Conservation (phyloP, 2,329 filamentous ascomycete species). For the Phyllosticta ampelicida region DNA sequence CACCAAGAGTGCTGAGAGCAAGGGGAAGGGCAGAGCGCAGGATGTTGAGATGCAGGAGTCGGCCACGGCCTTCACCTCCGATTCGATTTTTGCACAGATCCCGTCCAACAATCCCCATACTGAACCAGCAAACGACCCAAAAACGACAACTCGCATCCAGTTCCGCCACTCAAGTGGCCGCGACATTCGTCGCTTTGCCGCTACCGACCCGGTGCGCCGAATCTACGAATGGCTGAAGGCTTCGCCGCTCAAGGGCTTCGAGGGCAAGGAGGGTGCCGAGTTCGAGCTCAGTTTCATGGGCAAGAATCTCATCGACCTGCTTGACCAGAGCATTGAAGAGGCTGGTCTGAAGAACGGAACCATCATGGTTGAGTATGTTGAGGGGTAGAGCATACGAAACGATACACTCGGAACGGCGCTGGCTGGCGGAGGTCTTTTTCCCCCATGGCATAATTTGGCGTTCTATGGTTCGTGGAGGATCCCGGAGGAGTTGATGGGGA, state of each 20-base stretch:
- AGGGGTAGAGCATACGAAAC: constrained; percentile 8
- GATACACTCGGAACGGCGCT: not conserved
- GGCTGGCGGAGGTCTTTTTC: not conserved
- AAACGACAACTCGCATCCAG: constrained; percentile 76
- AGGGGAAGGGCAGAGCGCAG: constrained; percentile 42
- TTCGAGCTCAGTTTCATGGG: constrained; percentile 90
- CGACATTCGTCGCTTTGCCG: constrained; percentile 73
- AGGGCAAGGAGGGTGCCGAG: constrained; percentile 63
- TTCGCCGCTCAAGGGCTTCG: constrained; percentile 57
- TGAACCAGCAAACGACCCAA: constrained; percentile 63
- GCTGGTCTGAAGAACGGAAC: constrained; percentile 85
- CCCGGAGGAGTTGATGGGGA: not conserved
- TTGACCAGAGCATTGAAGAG: constrained; percentile 66
- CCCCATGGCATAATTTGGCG: not conserved
- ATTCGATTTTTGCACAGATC: constrained; percentile 57
- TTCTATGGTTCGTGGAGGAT: not conserved
- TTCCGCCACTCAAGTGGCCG: constrained; percentile 79
- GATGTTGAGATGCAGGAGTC: constrained; percentile 17
- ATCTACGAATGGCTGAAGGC: constrained; percentile 98
- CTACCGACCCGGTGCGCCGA: constrained; percentile 64
- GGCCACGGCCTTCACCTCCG: constrained; percentile 22
- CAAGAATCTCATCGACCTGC: constrained; percentile 66
- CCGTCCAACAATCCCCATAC: constrained; percentile 60
- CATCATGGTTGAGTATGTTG: constrained; percentile 79
- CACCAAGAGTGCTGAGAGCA: constrained; percentile 51